Evolutionary conservation across 2,329 filamentous ascomycete species (phyloP), one percentile per base, ranked within the genome.

Genomic region (Colletotrichum eleusines): DNA sequence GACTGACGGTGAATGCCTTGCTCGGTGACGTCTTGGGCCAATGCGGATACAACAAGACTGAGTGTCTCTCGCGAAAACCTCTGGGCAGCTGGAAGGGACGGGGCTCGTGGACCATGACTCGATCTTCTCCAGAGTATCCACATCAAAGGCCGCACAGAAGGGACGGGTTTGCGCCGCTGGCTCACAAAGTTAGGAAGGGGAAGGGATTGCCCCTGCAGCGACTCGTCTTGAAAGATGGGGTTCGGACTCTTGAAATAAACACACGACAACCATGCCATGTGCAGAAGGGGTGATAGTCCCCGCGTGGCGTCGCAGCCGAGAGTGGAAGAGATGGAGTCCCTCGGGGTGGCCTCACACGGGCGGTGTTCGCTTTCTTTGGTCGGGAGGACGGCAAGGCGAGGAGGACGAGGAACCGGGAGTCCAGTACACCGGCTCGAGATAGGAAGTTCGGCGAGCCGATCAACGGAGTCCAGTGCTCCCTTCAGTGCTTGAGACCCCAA

Each of bases 111-210:
- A 54, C 51, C 31, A 67, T 71, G 68, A 71, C 68, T 71, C 64
- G 64, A 38, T 28, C 57, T 53, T 68, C 68, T 67, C 51, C 57
- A 71, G 68, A 68, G 68, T 64, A 71, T 63, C 68, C 68, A 68
- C 68, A 67, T 51, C 35, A 23, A 62, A 46, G 58, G 33, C 64
- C 44, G 44, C 44, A 63, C 44, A 9, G 3, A 33, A 68, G 7
- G 40, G 53, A 31, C 51, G 58, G 68, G 18, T 48, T 58, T 46
- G n/a, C 57, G 38, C 28, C 40, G 58, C 60, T 53, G n/a, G 51
- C 42, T 53, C 42, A 58, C 40, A 18, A 4, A 2, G 40, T 42
- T 8, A 5, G 16, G 14, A 14, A 3, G 14, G 14, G 14, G 38
- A 20, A 20, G 55, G 63, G 68, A 63, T 62, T 51, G 57, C 44